phyloP scores from a whole-genome alignment of 257 asterid species.

The Henckelia pumila region DNA sequence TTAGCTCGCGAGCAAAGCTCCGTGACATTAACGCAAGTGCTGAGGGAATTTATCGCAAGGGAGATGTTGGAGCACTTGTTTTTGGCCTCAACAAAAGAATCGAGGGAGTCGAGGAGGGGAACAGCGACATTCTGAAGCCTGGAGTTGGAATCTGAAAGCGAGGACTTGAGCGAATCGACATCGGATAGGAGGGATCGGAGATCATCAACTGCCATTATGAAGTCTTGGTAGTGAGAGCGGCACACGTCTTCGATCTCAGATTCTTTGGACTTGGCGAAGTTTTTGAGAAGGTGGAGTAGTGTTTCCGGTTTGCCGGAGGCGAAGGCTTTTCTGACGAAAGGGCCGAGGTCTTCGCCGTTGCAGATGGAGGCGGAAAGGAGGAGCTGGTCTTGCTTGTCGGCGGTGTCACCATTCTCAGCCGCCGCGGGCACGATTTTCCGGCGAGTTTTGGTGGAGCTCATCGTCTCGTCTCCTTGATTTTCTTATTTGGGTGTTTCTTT shows the following conservation, averaged over 20 bases:
- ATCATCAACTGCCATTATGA: constrained; percentile 92
- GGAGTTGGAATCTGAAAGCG: constrained; percentile 65
- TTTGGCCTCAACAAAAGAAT: constrained; percentile 71
- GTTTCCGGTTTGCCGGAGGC: constrained; percentile 89
- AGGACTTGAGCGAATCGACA: constrained; percentile 85
- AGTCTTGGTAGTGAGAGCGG: constrained; percentile 94
- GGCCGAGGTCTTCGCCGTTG: constrained; percentile 90
- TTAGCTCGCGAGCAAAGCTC: constrained; percentile 82
- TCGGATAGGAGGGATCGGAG: constrained; percentile 93
- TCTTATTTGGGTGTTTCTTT: neutral
- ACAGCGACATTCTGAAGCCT: constrained; percentile 80
- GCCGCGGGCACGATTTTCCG: constrained; percentile 79
- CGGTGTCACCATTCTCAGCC: constrained; percentile 62
- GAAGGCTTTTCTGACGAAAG: constrained; percentile 79
- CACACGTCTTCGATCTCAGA: constrained; percentile 94
- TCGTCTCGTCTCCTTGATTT: constrained; percentile 15
- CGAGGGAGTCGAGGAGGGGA: constrained; percentile 73
- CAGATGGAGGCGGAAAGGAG: constrained; percentile 82
- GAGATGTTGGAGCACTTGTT: constrained; percentile 62
- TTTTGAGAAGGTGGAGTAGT: constrained; percentile 70
- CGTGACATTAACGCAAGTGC: constrained; percentile 50
- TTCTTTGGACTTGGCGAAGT: constrained; percentile 79
- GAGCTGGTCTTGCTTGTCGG: constrained; percentile 88
- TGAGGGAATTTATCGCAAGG: constrained; percentile 65
- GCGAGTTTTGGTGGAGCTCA: constrained; percentile 65